Percentiles rank a stretch among this genome's conserved stretches.
phyloP scores from a whole-genome alignment of 345 rosid genomes.

The Brassica carinata region DNA sequence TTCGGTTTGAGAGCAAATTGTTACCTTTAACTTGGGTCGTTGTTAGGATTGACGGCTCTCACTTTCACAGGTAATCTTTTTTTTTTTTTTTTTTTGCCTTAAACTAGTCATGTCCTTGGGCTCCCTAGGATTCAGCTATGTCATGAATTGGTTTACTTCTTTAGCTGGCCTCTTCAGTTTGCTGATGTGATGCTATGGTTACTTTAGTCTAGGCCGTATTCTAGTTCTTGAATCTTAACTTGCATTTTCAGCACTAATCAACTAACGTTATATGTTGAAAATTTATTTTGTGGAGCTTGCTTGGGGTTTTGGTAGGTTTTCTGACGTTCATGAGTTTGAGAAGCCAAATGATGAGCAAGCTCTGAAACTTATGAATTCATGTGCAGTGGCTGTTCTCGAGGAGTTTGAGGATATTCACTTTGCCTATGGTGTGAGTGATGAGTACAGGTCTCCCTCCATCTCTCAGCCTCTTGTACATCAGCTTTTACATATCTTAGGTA shows the following conservation, averaged over 20 bases:
- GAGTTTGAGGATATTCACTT: slow-evolving; percentile 72
- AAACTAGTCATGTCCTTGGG: slow-evolving; percentile 1
- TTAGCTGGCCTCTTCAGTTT: slow-evolving; percentile 4
- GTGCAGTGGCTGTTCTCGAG: slow-evolving; percentile 44
- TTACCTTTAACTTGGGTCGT: slow-evolving; percentile 82
- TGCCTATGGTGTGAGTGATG: slow-evolving; percentile 90
- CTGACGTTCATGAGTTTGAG: slow-evolving; percentile 80
- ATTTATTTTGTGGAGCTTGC: slow-evolving; percentile 33
- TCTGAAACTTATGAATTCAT: slow-evolving; percentile 81
- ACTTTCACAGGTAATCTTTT: slow-evolving; percentile 78
- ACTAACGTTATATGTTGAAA: slow-evolving; percentile 13
- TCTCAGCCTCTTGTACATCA: slow-evolving; percentile 7
- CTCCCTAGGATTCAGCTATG: neutral
- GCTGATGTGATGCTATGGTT: neutral
- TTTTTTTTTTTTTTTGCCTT: neutral
- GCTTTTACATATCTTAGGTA: neutral
- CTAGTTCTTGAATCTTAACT: slow-evolving; percentile 7
- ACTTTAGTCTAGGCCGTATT: slow-evolving; percentile 8
- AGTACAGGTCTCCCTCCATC: slow-evolving; percentile 61
- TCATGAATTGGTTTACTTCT: slow-evolving; percentile 12
- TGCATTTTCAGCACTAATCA: neutral
- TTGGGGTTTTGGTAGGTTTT: slow-evolving; percentile 64
- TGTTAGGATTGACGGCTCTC: slow-evolving; percentile 91
- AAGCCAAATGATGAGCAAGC: slow-evolving; percentile 92
- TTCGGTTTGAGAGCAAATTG: slow-evolving; percentile 71